Evolutionary conservation across 139 green algal genomes (phyloP).

Genomic region (Chlamydomonas applanata): DNA sequence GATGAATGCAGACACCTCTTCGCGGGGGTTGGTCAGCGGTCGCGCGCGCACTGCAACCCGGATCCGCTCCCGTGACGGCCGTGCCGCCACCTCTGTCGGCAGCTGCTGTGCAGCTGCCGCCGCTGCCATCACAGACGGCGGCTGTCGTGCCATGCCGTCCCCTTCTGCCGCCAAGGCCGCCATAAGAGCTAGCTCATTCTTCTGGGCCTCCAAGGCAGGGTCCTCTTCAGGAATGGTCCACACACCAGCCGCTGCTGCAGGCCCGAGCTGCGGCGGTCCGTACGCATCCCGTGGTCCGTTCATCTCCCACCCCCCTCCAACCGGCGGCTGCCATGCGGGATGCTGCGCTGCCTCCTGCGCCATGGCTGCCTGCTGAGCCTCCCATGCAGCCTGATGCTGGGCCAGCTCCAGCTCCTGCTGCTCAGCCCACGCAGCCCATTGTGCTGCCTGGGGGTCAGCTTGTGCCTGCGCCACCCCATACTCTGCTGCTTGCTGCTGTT

Average conservation of each 20-base stretch:
- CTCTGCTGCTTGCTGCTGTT: too few species aligned
- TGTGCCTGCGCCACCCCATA: background rate
- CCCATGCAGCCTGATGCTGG: too few species aligned
- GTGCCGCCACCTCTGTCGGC: background rate
- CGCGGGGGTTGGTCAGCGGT: slow-evolving; percentile 5
- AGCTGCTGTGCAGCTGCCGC: background rate
- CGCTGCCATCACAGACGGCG: background rate
- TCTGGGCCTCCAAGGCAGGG: background rate
- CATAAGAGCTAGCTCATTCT: background rate
- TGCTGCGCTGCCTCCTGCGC: too few species aligned
- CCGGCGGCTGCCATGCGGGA: too few species aligned
- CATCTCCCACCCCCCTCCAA: too few species aligned
- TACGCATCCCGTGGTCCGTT: too few species aligned
- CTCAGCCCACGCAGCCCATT: too few species aligned
- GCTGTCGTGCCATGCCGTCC: background rate
- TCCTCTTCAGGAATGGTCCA: background rate
- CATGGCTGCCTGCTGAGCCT: too few species aligned
- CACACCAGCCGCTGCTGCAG: too few species aligned
- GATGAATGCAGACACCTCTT: slow-evolving; percentile 17
- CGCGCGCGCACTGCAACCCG: slow-evolving; percentile 26
- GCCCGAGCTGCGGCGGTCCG: too few species aligned
- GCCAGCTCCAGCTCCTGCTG: too few species aligned
- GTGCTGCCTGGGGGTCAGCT: background rate
- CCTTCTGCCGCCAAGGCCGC: background rate
- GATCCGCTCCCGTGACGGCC: slow-evolving; percentile 16